phyloP scores from a whole-genome alignment of 108 stramenopile genomes.

The Nannochloropsis salina region DNA sequence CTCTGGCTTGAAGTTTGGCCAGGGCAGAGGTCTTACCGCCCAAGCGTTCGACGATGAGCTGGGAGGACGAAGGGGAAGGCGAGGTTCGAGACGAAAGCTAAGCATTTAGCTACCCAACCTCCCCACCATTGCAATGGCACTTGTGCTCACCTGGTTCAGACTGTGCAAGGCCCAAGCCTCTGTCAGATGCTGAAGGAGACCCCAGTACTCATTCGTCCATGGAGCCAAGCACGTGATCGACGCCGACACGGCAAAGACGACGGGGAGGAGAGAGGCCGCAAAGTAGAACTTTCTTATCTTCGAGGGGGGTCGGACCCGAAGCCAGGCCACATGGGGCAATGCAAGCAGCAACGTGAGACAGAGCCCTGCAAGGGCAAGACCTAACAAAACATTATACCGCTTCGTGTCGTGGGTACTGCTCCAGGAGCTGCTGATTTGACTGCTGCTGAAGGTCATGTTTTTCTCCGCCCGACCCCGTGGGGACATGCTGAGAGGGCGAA shows the following conservation, averaged over 20 bases:
- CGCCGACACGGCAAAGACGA: not conserved
- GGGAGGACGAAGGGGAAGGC: not conserved
- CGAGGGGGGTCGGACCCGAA: not conserved
- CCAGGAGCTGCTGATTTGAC: not conserved
- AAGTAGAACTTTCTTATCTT: not conserved
- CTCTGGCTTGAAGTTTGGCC: not conserved
- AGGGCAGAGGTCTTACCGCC: not conserved
- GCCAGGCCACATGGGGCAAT: not conserved
- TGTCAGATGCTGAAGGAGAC: not conserved
- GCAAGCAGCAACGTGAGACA: not conserved
- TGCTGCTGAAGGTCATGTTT: not conserved
- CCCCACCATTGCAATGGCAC: not conserved
- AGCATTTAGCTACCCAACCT: not conserved
- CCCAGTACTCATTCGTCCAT: not conserved
- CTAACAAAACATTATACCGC: not conserved
- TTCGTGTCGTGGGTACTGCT: not conserved
- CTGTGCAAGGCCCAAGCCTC: slow-evolving; percentile 2
- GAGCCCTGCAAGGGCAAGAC: slow-evolving; percentile 3
- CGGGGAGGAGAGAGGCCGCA: not conserved
- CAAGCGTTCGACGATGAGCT: slow-evolving; percentile 17
- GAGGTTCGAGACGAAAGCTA: not conserved
- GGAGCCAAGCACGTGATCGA: not conserved
- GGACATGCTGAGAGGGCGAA: no score
- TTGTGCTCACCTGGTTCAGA: not conserved
- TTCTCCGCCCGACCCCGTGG: no score